Evolutionary conservation across 306 rosid genomes (phyloP), one percentile per base, ranked within the genome.

Genomic region (Quercus mongolica): DNA sequence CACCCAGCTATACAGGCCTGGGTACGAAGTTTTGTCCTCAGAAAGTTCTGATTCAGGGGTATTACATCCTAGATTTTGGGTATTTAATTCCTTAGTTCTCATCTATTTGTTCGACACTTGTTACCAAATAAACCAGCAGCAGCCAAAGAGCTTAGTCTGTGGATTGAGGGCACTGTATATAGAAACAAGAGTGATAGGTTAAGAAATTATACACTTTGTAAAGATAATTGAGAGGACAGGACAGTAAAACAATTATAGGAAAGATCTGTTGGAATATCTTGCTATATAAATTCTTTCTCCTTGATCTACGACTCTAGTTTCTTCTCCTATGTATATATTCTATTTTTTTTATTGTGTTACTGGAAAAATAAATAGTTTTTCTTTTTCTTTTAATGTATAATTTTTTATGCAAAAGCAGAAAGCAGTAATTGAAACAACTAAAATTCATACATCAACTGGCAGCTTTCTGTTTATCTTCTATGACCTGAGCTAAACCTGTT

Each of bases 21-120:
- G 89, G 90, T 81, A 84, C 74, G 74, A 91, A 94, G 89, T 94
- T 94, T 92, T 94, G 97, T 90, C 88, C 86, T 56, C 80, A 73
- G 91, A 73, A 79, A 64, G 35, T 63, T 63, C 19, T 73, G 56
- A 73, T 59, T 56, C 35, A 62, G 79, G 70, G 79, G 76, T 78
- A 73, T 69, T 31, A 49, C 72, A 76, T 73, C 75, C 74, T 64
- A 73, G 69, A 69, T 84, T 85, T 81, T 85, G 82, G 70, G 74
- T 78, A 75, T 75, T 71, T 71, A 75, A 85, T 79, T 78, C 72
- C 57, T 25, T 78, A 56, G 82, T 83, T 84, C 61, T 83, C 78
- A 65, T 83, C 80, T 82, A 86, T 92, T 89, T 86, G 83, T 92
- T 86, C 79, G 78, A 77, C 72, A 83, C 38, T 56, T 80, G 1